Evolutionary conservation across 306 rosid genomes (phyloP).

Genomic region (Quercus dentata): DNA sequence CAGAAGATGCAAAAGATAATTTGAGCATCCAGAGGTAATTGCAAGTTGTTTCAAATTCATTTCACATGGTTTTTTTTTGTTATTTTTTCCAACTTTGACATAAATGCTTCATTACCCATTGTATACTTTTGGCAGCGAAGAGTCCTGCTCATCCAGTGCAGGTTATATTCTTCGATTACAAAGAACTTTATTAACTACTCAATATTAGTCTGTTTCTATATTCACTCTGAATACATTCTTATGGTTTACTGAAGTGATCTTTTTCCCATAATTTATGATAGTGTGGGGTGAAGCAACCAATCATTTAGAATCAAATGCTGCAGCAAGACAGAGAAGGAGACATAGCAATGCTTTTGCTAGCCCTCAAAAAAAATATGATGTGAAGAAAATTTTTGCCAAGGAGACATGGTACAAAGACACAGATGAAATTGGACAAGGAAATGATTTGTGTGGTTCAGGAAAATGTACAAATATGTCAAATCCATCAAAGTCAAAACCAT

Average conservation of each 20-base stretch:
- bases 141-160: slow-evolving; percentile 79
- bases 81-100: slow-evolving; percentile 14
- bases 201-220: background rate
- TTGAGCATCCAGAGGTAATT: slow-evolving; percentile 67
- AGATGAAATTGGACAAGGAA: slow-evolving; percentile 3
- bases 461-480: slow-evolving; percentile 29
- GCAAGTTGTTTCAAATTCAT: slow-evolving; percentile 7
- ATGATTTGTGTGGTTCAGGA: slow-evolving; percentile 15
- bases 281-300: slow-evolving; percentile 49
- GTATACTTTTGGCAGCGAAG: slow-evolving; percentile 60
- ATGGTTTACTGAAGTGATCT: background rate
- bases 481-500: slow-evolving; percentile 38
- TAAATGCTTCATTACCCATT: slow-evolving; percentile 15
- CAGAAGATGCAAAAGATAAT: slow-evolving; percentile 67
- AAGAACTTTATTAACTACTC: background rate
- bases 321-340: slow-evolving; percentile 40
- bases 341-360: slow-evolving; percentile 37
- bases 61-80: background rate
- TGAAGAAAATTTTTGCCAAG: slow-evolving; percentile 19
- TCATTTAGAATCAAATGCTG: slow-evolving; percentile 37
- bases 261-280: slow-evolving; percentile 30
- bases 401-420: slow-evolving; percentile 5
- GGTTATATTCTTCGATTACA: slow-evolving; percentile 42
- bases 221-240: background rate
- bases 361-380: slow-evolving; percentile 29